phyloP scores from a whole-genome alignment of 768 basidiomycete species.

The Tulasnella sp. region DNA sequence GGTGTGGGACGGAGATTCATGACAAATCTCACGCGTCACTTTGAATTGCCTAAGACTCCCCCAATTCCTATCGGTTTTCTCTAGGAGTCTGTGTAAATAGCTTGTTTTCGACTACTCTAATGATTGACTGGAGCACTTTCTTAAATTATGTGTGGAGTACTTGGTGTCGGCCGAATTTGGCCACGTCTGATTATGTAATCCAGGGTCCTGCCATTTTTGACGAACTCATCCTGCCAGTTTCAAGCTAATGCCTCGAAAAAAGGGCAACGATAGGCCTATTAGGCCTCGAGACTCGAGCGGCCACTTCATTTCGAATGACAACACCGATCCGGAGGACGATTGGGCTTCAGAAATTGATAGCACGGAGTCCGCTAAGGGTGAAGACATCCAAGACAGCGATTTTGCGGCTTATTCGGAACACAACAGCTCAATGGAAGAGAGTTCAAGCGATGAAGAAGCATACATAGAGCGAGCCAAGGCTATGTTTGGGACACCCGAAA shows the following conservation, averaged over 20 bases:
- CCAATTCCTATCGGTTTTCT: not conserved
- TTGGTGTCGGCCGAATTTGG: not conserved
- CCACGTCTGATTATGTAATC: not conserved
- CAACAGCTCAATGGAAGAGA: not conserved
- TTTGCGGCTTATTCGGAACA: not conserved
- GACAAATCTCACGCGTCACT: not conserved
- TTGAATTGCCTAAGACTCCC: not conserved
- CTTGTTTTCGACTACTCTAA: not conserved
- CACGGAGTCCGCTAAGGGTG: not conserved
- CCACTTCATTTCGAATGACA: not conserved
- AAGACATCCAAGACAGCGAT: not conserved
- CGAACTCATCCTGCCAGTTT: not conserved
- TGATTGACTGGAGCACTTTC: not conserved
- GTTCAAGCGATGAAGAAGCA: not conserved
- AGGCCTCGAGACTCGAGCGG: not conserved
- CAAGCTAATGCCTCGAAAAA: not conserved
- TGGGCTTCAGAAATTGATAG: not conserved
- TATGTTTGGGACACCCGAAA: not conserved
- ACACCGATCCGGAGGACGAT: not conserved
- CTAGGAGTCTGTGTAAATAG: not conserved
- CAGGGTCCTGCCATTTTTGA: not conserved
- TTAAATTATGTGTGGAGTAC: not conserved
- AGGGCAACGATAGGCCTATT: not conserved
- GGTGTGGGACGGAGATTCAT: not conserved
- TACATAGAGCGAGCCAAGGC: not conserved